Base-by-base conservation (phyloP, 148 eudicot genomes). In the Chenopodium album region DNA sequence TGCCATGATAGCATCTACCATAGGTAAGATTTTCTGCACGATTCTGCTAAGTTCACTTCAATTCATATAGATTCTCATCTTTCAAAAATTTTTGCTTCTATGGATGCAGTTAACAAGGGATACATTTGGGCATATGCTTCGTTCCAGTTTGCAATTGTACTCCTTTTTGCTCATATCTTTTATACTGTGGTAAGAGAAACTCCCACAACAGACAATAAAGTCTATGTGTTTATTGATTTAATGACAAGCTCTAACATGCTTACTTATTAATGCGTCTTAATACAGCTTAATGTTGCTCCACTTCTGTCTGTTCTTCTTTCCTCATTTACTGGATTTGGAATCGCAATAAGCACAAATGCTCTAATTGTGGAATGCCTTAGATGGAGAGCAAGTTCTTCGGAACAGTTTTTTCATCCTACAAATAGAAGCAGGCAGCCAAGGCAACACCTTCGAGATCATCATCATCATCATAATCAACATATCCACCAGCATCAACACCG, bases 61-160 rank as follows among this genome's bases (percentile, higher is more conserved):
- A 73, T 66, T 9, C 17, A 56, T 14, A 17, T 56, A 17, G 62
- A 56, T 56, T 56, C 16, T 48, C 46, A 22, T 11, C 23, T 74
- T 79, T 47, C 77, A 48, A 81, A 7, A 28, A 7, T 70, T 73
- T 71, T 47, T 50, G 26, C 47, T 81, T 66, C 46, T 22, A 29
- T 66, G 63, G 34, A 78, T 73, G 79, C 78, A 81, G 87, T 85
- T 47, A 77, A 70, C 78, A 85, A 85, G 78, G 83, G 87, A 60
- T 85, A 81, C 78, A 77, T 81, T 52, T 85, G 87, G 87, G 87
- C 87, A 9, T 85, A 85, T 73, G 87, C 87, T 52, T 85, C 87
- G 44, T 85, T 85, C 81, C 87, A 85, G 84, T 85, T 81, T 78
- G 83, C 84, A n/a, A 77, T 85, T 54, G 87, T 85, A 46, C 63